phyloP scores from a whole-genome alignment of 1,284 basidiomycete genomes.

The Sanguinoderma infundibulare region DNA sequence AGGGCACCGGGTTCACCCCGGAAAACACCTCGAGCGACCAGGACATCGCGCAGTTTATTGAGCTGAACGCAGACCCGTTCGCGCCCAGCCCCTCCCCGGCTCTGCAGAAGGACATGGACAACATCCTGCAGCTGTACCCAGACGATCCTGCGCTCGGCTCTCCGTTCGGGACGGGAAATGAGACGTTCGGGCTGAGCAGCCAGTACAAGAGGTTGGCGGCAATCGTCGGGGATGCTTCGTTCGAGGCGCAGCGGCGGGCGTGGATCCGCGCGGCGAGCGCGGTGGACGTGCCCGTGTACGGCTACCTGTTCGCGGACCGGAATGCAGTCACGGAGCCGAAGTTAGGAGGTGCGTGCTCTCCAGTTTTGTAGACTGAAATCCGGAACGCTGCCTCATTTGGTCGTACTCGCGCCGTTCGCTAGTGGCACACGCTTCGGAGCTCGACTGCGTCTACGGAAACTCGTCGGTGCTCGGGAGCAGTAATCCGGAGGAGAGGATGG shows the following conservation, averaged over 20 bases:
- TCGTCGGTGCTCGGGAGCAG: slow-evolving; percentile 20
- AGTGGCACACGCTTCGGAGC: slow-evolving; percentile 47
- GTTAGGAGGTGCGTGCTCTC: not conserved
- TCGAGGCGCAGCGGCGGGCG: slow-evolving; percentile 45
- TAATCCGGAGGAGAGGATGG: slow-evolving; percentile 29
- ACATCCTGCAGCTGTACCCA: slow-evolving; percentile 49
- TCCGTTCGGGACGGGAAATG: slow-evolving; percentile 54
- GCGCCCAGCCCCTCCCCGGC: slow-evolving; percentile 30
- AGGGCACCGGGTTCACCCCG: slow-evolving; percentile 10
- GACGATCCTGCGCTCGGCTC: slow-evolving; percentile 52
- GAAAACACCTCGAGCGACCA: slow-evolving; percentile 15
- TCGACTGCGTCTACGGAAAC: slow-evolving; percentile 44
- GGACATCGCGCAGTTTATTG: slow-evolving; percentile 11
- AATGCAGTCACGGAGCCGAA: slow-evolving; percentile 14
- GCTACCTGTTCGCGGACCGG: slow-evolving; percentile 46
- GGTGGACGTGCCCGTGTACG: not conserved
- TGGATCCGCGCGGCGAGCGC: not conserved
- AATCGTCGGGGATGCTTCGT: slow-evolving; percentile 46
- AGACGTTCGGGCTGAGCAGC: slow-evolving; percentile 51
- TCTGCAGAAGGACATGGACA: slow-evolving; percentile 16
- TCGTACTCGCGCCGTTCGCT: too few species aligned
- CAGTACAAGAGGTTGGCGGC: slow-evolving; percentile 51
- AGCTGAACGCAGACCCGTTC: slow-evolving; percentile 14
- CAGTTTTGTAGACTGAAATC: not conserved
- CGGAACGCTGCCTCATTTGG: too few species aligned